Conservation (phyloP, 139 green algal genomes). For the Auxenochlorella pyrenoidosa region DNA sequence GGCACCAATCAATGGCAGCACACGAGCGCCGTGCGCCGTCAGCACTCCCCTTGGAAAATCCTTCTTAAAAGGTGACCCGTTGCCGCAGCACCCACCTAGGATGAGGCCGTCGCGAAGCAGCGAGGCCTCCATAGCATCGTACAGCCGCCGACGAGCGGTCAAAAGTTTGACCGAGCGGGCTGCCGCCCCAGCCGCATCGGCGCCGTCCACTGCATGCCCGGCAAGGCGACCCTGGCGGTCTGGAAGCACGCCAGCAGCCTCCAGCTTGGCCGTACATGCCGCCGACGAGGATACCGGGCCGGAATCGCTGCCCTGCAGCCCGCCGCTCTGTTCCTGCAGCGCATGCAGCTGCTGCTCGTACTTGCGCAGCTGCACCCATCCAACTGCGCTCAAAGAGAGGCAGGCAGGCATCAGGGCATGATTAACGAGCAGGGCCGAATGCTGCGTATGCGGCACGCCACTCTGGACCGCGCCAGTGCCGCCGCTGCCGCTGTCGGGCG, state of each 20-base stretch:
- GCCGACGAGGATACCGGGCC: background rate
- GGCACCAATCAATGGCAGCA: background rate
- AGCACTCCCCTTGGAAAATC: background rate
- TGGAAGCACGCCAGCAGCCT: background rate
- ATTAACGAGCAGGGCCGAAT: background rate
- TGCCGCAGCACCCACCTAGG: slow-evolving; percentile 33
- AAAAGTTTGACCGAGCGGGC: background rate
- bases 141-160: slow-evolving; percentile 32
- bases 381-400: background rate
- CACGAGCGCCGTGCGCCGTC: background rate
- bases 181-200: background rate
- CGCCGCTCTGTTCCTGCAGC: background rate
- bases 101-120: slow-evolving; percentile 40
- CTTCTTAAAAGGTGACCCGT: background rate
- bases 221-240: background rate
- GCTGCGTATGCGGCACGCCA: background rate
- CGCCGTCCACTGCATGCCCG: background rate
- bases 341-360: background rate
- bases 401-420: background rate
- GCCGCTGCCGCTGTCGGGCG: background rate
- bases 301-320: too few species aligned
- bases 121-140: slow-evolving; percentile 48
- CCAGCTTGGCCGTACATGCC: background rate
- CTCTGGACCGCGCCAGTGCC: background rate
- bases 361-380: slow-evolving; percentile 1